Evolutionary conservation across 768 basidiomycete genomes (phyloP).

Genomic region (Austroboletus festivus): DNA sequence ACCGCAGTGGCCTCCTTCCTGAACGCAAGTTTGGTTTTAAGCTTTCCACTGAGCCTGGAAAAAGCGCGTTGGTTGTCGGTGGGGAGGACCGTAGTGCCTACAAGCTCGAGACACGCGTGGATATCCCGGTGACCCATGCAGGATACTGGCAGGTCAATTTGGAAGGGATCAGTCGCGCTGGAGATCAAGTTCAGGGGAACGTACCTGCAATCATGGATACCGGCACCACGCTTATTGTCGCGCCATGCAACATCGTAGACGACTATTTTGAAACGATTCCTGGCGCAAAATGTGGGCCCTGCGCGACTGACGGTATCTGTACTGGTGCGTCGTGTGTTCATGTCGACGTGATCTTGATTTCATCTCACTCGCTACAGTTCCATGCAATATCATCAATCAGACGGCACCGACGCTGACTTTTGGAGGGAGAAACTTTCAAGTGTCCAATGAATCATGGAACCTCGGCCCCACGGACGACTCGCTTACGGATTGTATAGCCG

Average conservation of each 20-base stretch:
- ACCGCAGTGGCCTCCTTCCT: conserved; percentile 24
- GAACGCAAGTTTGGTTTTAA: conserved; percentile 43
- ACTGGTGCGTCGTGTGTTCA: conserved; percentile 20
- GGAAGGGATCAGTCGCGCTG: conserved; percentile 11
- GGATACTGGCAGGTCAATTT: conserved; percentile 37
- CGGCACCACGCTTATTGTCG: conserved; percentile 25
- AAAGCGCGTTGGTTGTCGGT: conserved; percentile 19
- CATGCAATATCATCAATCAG: conserved; percentile 13
- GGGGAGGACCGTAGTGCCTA: conserved; percentile 46
- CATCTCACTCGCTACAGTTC: conserved; percentile 8
- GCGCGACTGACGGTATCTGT: conserved; percentile 23
- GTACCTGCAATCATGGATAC: conserved; percentile 33
- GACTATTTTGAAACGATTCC: conserved; percentile 24
- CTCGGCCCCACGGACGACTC: conserved; percentile 29
- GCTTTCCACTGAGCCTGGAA: conserved; percentile 29
- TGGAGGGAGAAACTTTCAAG: conserved; percentile 32
- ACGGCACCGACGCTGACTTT: conserved; percentile 31
- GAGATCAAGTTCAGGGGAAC: neutral
- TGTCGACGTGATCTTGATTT: neutral
- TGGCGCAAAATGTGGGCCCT: conserved; percentile 14
- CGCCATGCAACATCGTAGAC: conserved; percentile 14
- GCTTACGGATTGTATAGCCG: conserved; percentile 31
- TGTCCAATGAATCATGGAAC: conserved; percentile 35
- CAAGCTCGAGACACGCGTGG: conserved; percentile 43
- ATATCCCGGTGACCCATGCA: conserved; percentile 21